Evolutionary conservation across 805 yeast species (phyloP).

Genomic region (Ogataea trehaloabstinens): DNA sequence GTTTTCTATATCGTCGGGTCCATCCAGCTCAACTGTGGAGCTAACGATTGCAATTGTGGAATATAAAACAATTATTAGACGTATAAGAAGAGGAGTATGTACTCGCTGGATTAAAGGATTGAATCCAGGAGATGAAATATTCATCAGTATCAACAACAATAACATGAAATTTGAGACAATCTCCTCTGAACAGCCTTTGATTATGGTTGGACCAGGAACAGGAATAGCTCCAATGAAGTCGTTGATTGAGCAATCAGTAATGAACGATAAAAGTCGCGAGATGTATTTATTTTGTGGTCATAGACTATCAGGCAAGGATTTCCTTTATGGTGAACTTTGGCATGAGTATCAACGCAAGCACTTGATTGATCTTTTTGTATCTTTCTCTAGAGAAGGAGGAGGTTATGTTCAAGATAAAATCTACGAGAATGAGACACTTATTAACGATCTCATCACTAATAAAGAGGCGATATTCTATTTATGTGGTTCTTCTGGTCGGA

Average conservation of each 20-base stretch:
- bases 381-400: conserved; percentile 49
- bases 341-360: conserved; percentile 31
- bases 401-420: conserved; percentile 81
- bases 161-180: conserved; percentile 33
- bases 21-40: conserved; percentile 45
- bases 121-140: conserved; percentile 44
- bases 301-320: conserved; percentile 65
- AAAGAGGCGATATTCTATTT: conserved; percentile 65
- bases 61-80: conserved; percentile 76
- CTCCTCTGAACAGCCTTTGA: conserved; percentile 40
- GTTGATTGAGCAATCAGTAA: conserved; percentile 45
- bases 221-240: conserved; percentile 94
- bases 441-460: conserved; percentile 54
- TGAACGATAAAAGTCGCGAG: conserved; percentile 23
- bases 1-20: conserved; percentile 78
- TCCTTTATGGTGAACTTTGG: conserved; percentile 60
- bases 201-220: conserved; percentile 90
- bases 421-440: conserved; percentile 44
- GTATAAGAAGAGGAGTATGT: conserved; percentile 78
- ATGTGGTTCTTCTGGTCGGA: conserved; percentile 92
- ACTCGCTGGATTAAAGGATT: conserved; percentile 68
- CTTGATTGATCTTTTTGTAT: conserved; percentile 40
- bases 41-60: conserved; percentile 82
- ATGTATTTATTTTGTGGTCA: conserved; percentile 73
- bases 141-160: conserved; percentile 51